A percentile compares a stretch with the other conserved stretches of the same genome.
These are phyloP conservation scores for Ceratocystis ficicola DNA, from an alignment of 2,329 filamentous ascomycete species.

Conservation along the genomic window DNA sequence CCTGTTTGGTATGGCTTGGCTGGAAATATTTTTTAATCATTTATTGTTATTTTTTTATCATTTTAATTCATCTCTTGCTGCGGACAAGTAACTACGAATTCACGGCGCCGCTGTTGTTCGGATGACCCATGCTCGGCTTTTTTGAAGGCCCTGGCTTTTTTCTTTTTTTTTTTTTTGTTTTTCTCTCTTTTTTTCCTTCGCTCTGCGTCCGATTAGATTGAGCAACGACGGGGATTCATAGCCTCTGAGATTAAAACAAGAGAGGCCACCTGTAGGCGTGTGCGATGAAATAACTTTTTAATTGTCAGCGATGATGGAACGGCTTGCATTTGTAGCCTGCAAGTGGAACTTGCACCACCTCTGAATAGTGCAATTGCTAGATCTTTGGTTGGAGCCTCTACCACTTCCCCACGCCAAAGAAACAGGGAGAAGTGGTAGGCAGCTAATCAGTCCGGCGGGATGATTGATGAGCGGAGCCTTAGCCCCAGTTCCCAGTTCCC, in stretches of 20 bases:
- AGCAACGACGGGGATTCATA: not conserved
- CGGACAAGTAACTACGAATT: not conserved
- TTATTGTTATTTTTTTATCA: not conserved
- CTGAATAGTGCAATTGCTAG: not conserved
- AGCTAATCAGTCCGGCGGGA: not conserved
- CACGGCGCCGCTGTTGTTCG: conserved; percentile 7
- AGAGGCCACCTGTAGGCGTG: too few species aligned
- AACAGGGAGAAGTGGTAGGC: not conserved
- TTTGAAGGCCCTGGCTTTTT: conserved; percentile 6
- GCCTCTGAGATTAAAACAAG: not conserved
- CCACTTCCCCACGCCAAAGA: not conserved
- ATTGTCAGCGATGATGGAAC: not conserved
- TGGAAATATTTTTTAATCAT: not conserved
- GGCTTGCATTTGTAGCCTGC: not conserved
- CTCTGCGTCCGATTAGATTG: not conserved
- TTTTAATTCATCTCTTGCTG: not conserved
- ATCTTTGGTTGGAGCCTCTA: not conserved
- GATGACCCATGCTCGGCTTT: conserved; percentile 10
- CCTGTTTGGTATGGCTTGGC: not conserved
- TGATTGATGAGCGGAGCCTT: not conserved
- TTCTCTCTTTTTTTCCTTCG: not conserved
- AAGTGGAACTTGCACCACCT: not conserved
- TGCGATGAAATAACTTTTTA: not conserved
- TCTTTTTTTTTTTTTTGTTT: not conserved
- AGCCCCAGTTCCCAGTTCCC: not conserved